Conservation (phyloP, 495 filamentous ascomycete genomes). For the Aspergillus taichungensis region DNA sequence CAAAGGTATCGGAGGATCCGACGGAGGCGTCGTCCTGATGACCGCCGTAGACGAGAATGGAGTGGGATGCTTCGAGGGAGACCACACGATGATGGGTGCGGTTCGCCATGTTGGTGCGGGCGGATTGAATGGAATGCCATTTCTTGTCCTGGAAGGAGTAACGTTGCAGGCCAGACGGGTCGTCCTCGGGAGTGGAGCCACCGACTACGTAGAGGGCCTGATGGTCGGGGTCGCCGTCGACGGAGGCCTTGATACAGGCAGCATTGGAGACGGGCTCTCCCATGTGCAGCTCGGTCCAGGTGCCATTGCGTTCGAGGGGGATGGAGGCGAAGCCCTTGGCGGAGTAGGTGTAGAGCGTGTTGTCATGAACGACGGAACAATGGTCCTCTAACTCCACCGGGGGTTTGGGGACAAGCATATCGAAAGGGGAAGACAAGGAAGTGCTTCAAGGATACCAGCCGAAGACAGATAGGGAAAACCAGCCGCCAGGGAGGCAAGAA, state of each 20-base stretch:
- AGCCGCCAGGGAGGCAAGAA: constrained; percentile 19
- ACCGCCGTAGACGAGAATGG: constrained; percentile 78
- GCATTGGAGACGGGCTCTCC: constrained; percentile 63
- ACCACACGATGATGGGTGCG: constrained; percentile 65
- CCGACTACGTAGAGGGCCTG: constrained; percentile 78
- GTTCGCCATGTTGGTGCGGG: constrained; percentile 50
- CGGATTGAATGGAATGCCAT: constrained; percentile 62
- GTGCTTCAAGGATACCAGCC: constrained; percentile 25
- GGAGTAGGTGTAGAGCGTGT: constrained; percentile 82
- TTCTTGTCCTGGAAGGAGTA: constrained; percentile 66
- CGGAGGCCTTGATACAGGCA: constrained; percentile 60
- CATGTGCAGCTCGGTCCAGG: constrained; percentile 57
- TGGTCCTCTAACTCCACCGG: constrained; percentile 56
- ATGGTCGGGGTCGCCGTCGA: constrained; percentile 45
- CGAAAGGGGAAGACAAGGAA: constrained; percentile 10
- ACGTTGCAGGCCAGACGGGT: constrained; percentile 73
- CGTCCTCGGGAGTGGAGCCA: constrained; percentile 46
- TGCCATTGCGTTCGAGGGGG: constrained; percentile 52
- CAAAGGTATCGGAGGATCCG: constrained; percentile 66
- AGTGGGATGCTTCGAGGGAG: constrained; percentile 60
- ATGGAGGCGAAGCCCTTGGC: constrained; percentile 67
- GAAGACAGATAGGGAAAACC: constrained; percentile 21
- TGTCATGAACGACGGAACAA: constrained; percentile 75
- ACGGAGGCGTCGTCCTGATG: constrained; percentile 44
- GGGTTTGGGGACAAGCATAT: constrained; percentile 60